These are phyloP conservation scores for Neofusicoccum ribis DNA, from an alignment of 2,329 filamentous ascomycete genomes.

Conservation along the genomic window DNA sequence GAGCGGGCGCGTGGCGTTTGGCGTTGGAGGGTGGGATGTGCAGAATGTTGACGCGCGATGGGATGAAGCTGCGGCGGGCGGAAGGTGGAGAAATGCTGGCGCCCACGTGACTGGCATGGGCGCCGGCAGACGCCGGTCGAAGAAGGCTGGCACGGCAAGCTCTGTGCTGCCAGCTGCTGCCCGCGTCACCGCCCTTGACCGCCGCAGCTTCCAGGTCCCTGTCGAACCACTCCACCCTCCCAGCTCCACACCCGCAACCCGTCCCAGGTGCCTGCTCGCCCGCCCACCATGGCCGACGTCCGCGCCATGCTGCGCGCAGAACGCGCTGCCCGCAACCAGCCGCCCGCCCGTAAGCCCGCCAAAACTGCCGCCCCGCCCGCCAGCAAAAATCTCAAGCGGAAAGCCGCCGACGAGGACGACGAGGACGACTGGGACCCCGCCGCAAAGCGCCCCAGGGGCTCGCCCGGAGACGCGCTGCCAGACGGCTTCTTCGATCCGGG, in stretches of 20 bases:
- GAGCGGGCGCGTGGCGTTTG: slow-evolving; percentile 2
- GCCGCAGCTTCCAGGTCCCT: neutral
- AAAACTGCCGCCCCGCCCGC: slow-evolving; percentile 32
- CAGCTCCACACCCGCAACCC: neutral
- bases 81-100: slow-evolving; percentile 17
- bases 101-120: neutral
- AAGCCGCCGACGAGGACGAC: slow-evolving; percentile 31
- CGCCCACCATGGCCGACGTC: slow-evolving; percentile 37
- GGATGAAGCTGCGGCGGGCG: neutral
- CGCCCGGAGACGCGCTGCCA: slow-evolving; percentile 25
- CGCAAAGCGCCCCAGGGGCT: slow-evolving; percentile 32
- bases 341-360: slow-evolving; percentile 30
- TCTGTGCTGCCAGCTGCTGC: neutral
- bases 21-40: slow-evolving; percentile 6
- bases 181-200: neutral
- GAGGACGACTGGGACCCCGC: slow-evolving; percentile 36
- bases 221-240: neutral
- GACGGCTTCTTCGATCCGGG: slow-evolving; percentile 38
- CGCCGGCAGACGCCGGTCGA: neutral
- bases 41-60: slow-evolving; percentile 14
- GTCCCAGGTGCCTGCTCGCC: no score
- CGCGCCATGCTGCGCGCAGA: slow-evolving; percentile 41
- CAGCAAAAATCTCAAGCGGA: slow-evolving; percentile 35
- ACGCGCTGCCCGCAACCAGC: slow-evolving; percentile 32
- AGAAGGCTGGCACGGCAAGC: no score